phyloP scores from a whole-genome alignment of 495 filamentous ascomycete species.

The Hypoxylon fuscum region DNA sequence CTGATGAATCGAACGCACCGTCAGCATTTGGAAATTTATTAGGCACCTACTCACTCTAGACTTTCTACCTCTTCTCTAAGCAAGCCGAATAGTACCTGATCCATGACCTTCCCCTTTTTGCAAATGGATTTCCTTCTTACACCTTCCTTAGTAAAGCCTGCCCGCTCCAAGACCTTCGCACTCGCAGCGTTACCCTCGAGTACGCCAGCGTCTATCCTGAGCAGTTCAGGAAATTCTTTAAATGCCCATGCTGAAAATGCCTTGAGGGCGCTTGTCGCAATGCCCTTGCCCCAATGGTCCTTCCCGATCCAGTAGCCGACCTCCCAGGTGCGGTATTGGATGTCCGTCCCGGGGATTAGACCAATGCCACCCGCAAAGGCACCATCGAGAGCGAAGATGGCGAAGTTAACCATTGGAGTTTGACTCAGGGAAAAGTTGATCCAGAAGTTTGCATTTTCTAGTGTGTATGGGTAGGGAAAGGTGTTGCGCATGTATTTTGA shows the following conservation, averaged over 20 bases:
- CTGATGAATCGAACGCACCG: too few species aligned
- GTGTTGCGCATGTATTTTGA: conserved; percentile 45
- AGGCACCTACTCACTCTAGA: neutral
- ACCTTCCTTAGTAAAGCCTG: conserved; percentile 52
- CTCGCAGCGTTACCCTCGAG: conserved; percentile 48
- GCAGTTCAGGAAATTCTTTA: conserved; percentile 37
- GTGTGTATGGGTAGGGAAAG: conserved; percentile 51
- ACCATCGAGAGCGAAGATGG: conserved; percentile 44
- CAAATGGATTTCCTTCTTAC: conserved; percentile 44
- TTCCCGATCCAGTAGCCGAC: conserved; percentile 53
- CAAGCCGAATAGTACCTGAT: conserved; percentile 44
- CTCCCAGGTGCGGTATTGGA: conserved; percentile 47
- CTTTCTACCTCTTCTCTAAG: conserved; percentile 47
- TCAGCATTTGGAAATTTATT: too few species aligned
- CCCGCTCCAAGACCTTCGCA: conserved; percentile 44
- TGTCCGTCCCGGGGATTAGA: conserved; percentile 33
- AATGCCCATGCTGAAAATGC: conserved; percentile 47
- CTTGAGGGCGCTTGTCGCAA: conserved; percentile 40
- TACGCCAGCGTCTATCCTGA: conserved; percentile 47
- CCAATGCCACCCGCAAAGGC: conserved; percentile 46
- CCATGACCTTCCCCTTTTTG: conserved; percentile 47
- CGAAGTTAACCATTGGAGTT: conserved; percentile 35
- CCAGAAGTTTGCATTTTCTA: conserved; percentile 43
- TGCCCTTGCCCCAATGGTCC: conserved; percentile 50
- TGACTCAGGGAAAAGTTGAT: conserved; percentile 17